Percentiles rank a stretch among this genome's conserved stretches.
phyloP scores from a whole-genome alignment of 2,329 filamentous ascomycete genomes.

The Aspergillus udagawae region DNA sequence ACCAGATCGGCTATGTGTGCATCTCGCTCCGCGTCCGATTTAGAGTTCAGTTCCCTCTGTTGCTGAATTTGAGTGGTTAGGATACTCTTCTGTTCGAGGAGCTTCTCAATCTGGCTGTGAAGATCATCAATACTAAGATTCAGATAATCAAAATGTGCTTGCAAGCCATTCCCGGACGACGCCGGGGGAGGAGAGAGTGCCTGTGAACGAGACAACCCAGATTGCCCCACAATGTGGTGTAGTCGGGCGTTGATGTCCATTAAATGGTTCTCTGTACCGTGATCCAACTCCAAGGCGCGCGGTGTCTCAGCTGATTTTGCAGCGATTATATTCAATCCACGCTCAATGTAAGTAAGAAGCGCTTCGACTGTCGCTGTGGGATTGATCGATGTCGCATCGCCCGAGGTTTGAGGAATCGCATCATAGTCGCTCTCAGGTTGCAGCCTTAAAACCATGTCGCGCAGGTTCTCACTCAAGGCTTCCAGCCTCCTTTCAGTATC shows the following conservation, averaged over 20 bases:
- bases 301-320: constrained; percentile 39
- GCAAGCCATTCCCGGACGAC: constrained; percentile 53
- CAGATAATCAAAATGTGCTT: constrained; percentile 72
- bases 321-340: constrained; percentile 58
- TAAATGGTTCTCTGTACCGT: constrained; percentile 54
- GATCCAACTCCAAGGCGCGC: constrained; percentile 11
- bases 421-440: constrained; percentile 34
- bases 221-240: constrained; percentile 52
- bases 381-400: constrained; percentile 23
- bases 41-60: constrained; percentile 86
- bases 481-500: constrained; percentile 65
- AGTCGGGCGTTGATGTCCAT: constrained; percentile 62
- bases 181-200: constrained; percentile 57
- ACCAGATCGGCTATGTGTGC: constrained; percentile 44
- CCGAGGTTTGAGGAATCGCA: constrained; percentile 32
- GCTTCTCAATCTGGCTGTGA: constrained; percentile 67
- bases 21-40: constrained; percentile 64
- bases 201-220: constrained; percentile 41
- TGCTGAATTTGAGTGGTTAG: constrained; percentile 91
- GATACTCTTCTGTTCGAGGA: constrained; percentile 85
- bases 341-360: constrained; percentile 69
- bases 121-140: constrained; percentile 74
- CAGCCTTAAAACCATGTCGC: constrained; percentile 58
- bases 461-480: constrained; percentile 62
- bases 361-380: constrained; percentile 38